Base-by-base conservation (phyloP, 768 basidiomycete genomes). In the Holtermanniella nyarrowii region DNA sequence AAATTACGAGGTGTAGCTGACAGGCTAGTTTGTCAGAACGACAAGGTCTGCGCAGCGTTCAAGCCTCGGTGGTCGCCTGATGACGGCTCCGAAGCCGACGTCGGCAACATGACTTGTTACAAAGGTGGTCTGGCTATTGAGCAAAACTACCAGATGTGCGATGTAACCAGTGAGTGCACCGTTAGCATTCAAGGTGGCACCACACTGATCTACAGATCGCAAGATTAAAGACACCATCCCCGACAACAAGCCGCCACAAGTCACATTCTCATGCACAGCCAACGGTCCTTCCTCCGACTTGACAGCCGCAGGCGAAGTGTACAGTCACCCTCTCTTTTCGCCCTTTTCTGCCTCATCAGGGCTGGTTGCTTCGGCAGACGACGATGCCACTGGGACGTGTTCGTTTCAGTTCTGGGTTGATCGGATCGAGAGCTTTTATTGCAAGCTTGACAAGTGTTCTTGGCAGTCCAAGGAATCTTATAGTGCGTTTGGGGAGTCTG, bases 351-450 rank as follows among this genome's bases (percentile, higher is more conserved):
- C 18, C 18, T 24, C 26, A 43, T 47, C 14, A 54, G 45, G 20
- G 50, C 44, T 12, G 57, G 46, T 21, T 26, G 46, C 27, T 27
- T 18, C 12, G 24, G 22, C 46, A 12, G 49, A 48, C 14, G 82
- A 86, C 52, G 78, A 74, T 18, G 53, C 66, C 1, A 74, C 77
- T 12, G 73, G 74, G 3, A 80, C 80, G 0, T 99, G 95, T 68
- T 80, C 82, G 21, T 99, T 99, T 78, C 91, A 99, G 72, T 99
- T 99, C 75, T 99, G 95, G 95, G 88, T 89, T 7, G 89, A 85
- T 4, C 77, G 86, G 61, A 79, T 88, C 50, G 93, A 99, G 69
- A 91, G 88, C 0, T 97, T 99, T 72, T 96, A 95, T 73, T 99
- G 95, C 72, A 80, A 80, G 10, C 77, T 99, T 49, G 77, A 85